Evolutionary conservation across 2,329 filamentous ascomycete species (phyloP), one percentile per base, ranked within the genome.

Genomic region (Colletotrichum theobromicola): DNA sequence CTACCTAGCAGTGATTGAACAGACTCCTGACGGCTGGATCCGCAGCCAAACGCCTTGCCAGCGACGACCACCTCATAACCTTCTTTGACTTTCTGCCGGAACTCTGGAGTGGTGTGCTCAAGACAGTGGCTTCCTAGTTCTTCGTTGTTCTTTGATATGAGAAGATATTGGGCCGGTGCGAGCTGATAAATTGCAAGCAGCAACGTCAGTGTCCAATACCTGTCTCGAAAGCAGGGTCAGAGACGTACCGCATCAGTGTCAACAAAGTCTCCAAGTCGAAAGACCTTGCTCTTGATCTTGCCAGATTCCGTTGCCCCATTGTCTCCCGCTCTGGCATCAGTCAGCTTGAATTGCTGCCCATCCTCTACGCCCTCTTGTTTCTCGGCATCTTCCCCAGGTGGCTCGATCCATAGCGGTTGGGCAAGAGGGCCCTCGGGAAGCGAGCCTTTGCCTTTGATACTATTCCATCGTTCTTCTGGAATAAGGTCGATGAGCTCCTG

Each of bases 11-110:
- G 78, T 9, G 85, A 85, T 60, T 78, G 81, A 4, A 86, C 83
- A 2, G 87, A 87, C 35, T 87, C 80, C 76, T 87, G 83, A 1
- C 87, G 82, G 12, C 84, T 87, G 0, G 85, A 87, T 8, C 87
- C 87, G 65, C 83, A 84, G 3, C 87, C 87, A 75, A 89, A 88
- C 0, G 81, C 84, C 61, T 85, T 83, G 0, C 85, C 85, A 1
- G 85, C 87, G 1, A 88, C 85, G 12, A 88, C 80, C n/a, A 88
- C 77, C 21, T 83, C 80, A 58, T 85, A 28, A 18, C 69, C 69
- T 62, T 55, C 4, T 46, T 75, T 1, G 24, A 70, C 61, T 71
- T 77, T 18, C 74, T 67, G 69, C 21, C 77, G 65, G 42, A 78
- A 78, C 21, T 75, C 72, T 2, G 77, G 74, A 1, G 71, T 71